Evolutionary conservation across 176 grass and related monocot species (phyloP), one percentile per base, ranked within the genome.

Genomic region (Bonia amplexicaulis): DNA sequence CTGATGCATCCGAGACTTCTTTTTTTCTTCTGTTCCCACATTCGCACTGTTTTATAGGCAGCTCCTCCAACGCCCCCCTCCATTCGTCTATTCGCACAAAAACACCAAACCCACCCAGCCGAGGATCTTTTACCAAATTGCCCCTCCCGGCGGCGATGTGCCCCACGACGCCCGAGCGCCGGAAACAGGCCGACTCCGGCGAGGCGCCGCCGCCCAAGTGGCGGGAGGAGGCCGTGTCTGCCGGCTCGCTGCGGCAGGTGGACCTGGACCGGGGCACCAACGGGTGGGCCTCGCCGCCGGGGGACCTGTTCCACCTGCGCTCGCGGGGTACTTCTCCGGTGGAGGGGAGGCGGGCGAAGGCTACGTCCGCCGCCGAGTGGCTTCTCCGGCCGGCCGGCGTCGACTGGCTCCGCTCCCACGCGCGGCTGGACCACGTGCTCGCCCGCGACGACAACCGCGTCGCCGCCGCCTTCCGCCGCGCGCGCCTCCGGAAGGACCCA

Each of bases 281-380:
- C 75, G 95, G 96, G 12, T 99, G 96, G 96, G 96, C 96, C 15
- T 92, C 96, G 48, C 96, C 96, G 16, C 93, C 93, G 25, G 96
- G 91, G 19, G 90, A 94, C 76, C 85, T 99, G 25, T 99, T 99
- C 91, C 78, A 85, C 11, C 86, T 99, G 40, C 92, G 96, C 35
- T 77, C 90, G 10, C 76, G 77, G 7, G 85, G 0, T 99, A 96
- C 51, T 96, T 99, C 64, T 72, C 89, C 31, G 51, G 74, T 33
- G 74, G 83, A 0, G 83, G 73, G 86, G 0, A 71, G 61, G 33
- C 85, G 90, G 44, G 73, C 39, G 59, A 99, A 96, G 86, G 68
- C 84, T 33, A 84, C 85, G 0, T 88, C 96, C 2, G 41, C 82
- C 10, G 67, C 90, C 0, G 91, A 94, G 0, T 99, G 93, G 89